Evolutionary conservation across 2,329 filamentous ascomycete genomes (phyloP).

Genomic region (Aspergillus novofumigatus): DNA sequence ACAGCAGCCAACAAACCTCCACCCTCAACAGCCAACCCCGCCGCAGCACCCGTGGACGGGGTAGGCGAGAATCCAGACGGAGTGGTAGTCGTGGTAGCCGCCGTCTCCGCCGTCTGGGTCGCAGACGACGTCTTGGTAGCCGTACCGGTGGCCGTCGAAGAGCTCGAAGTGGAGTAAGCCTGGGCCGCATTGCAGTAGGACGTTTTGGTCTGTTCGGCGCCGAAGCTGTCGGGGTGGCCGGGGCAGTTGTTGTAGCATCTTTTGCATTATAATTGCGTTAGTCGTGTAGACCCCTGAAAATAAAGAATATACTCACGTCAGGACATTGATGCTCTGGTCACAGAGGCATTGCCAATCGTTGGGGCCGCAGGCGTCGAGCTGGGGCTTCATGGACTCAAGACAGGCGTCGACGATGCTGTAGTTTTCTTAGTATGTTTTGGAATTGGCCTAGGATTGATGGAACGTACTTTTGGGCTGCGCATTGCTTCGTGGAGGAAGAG

Average conservation of each 20-base stretch:
- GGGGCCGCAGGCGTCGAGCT: constrained; percentile 40
- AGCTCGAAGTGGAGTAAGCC: constrained; percentile 25
- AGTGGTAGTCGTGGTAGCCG: constrained; percentile 12
- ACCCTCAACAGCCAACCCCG: not conserved
- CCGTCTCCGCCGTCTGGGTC: constrained; percentile 1
- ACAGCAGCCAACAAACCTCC: not conserved
- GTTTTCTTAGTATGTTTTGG: not conserved
- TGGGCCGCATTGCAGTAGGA: constrained; percentile 43
- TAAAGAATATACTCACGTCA: constrained; percentile 37
- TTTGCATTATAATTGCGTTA: constrained; percentile 15
- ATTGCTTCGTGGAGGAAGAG: not conserved
- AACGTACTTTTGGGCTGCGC: constrained; percentile 17
- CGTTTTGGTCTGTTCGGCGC: constrained; percentile 28
- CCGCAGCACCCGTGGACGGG: constrained; percentile 13
- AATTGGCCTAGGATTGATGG: not conserved
- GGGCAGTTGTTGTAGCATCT: constrained; percentile 65
- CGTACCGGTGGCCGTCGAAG: constrained; percentile 5
- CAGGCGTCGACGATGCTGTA: constrained; percentile 51
- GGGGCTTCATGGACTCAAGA: constrained; percentile 37
- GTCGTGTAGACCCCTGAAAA: not conserved
- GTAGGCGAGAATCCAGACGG: not conserved
- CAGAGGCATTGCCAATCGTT: constrained; percentile 58
- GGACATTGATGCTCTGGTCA: constrained; percentile 49
- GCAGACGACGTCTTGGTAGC: not conserved
- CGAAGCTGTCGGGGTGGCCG: constrained; percentile 36